These are phyloP conservation scores for Coprinopsis marcescibilis DNA, from an alignment of 768 basidiomycete genomes.

Conservation along the genomic window DNA sequence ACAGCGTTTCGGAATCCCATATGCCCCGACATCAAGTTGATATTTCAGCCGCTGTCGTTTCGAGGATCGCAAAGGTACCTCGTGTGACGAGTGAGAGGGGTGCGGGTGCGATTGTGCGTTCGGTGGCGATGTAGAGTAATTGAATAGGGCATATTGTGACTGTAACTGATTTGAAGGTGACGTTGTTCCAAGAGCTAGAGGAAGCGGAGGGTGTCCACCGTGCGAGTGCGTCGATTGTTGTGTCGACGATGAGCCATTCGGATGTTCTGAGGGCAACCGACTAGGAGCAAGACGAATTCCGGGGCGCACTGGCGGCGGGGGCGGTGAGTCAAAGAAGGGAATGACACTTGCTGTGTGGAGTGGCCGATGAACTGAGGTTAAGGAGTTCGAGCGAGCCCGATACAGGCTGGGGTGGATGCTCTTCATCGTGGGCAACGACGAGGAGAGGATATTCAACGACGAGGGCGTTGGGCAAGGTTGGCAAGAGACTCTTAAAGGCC, in stretches of 20 bases:
- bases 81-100: conserved; percentile 6
- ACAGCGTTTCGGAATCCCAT: conserved; percentile 72
- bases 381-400: conserved; percentile 8
- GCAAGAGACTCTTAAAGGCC: conserved; percentile 2
- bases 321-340: conserved; percentile 9
- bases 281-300: conserved; percentile 2
- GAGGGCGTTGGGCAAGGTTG: not conserved
- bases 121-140: conserved; percentile 9
- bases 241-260: conserved; percentile 7
- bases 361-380: conserved; percentile 6
- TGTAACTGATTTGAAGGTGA: conserved; percentile 10
- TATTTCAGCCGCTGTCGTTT: conserved; percentile 30
- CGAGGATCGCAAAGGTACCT: conserved; percentile 6
- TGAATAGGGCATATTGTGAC: conserved; percentile 13
- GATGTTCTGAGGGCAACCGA: conserved; percentile 8
- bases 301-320: conserved; percentile 9
- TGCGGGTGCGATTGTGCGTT: conserved; percentile 7
- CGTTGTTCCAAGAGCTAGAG: conserved; percentile 10
- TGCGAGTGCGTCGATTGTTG: conserved; percentile 10
- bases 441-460: not conserved
- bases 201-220: conserved; percentile 10
- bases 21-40: conserved; percentile 71
- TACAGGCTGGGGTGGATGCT: conserved; percentile 9
- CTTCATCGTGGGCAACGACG: conserved; percentile 12
- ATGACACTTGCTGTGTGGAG: conserved; percentile 8